Percentiles rank a stretch among this genome's conserved stretches.
Conservation (phyloP, 1,284 basidiomycete species). For the Polyporus tsugae region DNA sequence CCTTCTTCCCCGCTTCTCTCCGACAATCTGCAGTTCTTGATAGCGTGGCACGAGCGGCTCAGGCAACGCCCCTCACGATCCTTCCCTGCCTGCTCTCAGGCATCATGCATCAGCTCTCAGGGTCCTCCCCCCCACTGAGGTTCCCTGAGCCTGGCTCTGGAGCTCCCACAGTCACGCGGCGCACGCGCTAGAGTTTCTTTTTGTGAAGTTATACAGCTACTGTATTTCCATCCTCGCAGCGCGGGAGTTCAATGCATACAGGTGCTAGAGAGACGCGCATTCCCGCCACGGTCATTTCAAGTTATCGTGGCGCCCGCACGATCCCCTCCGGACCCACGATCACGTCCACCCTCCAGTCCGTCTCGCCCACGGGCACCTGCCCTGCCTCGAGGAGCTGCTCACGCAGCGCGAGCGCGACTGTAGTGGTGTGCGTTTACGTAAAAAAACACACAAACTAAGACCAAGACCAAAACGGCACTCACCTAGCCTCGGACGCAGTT, state of each 20-base stretch:
- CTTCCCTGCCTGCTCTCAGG: neutral
- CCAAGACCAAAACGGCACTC: neutral
- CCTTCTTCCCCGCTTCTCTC: neutral
- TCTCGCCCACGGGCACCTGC: slow-evolving; percentile 61
- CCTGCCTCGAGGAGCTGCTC: slow-evolving; percentile 69
- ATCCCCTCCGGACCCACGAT: slow-evolving; percentile 64
- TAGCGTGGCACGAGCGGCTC: slow-evolving; percentile 1
- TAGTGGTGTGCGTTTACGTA: neutral
- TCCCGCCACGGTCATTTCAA: too few relatives aligned
- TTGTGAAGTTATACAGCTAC: neutral
- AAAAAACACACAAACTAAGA: too few relatives aligned
- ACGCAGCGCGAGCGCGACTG: slow-evolving; percentile 70
- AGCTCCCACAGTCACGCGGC: slow-evolving; percentile 1
- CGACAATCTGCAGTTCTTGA: neutral
- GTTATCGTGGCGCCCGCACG: slow-evolving; percentile 18
- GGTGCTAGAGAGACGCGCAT: too few relatives aligned
- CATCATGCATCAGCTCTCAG: neutral
- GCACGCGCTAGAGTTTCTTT: too few relatives aligned
- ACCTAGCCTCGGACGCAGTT: slow-evolving; percentile 28
- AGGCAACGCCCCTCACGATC: neutral
- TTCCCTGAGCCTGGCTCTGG: neutral
- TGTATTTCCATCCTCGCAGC: neutral
- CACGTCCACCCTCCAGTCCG: slow-evolving; percentile 75
- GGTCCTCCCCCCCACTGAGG: neutral
- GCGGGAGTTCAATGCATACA: neutral